Evolutionary conservation across 2,329 filamentous ascomycete genomes (phyloP).

Genomic region (Daldinia sp.): DNA sequence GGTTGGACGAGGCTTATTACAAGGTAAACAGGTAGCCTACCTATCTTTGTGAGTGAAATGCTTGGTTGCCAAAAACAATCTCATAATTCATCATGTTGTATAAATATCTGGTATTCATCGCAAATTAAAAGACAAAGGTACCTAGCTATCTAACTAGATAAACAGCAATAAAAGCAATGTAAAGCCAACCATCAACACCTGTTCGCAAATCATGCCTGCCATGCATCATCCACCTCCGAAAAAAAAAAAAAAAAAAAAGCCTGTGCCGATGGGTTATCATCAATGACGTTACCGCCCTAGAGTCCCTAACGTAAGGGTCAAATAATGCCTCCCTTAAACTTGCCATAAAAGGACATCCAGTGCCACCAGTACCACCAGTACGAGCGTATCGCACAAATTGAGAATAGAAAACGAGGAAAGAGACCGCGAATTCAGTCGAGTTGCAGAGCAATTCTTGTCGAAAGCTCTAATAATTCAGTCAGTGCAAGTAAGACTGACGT

Average conservation of each 20-base stretch:
- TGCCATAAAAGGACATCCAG: background rate
- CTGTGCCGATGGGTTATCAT: conserved; percentile 1
- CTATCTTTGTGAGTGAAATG: background rate
- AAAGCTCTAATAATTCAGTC: background rate
- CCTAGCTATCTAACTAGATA: too few species aligned
- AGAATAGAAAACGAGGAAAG: background rate
- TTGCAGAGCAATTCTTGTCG: background rate
- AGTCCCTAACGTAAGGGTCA: background rate
- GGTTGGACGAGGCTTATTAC: too few species aligned
- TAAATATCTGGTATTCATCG: background rate
- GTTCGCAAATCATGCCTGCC: background rate
- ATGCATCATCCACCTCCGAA: background rate
- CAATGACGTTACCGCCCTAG: background rate
- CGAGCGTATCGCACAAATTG: conserved; percentile 10
- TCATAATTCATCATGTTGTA: background rate
- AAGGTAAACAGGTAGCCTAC: too few species aligned
- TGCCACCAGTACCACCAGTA: background rate
- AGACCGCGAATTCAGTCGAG: background rate
- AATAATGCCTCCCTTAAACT: conserved; percentile 1
- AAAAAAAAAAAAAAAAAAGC: too few species aligned
- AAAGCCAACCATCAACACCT: background rate
- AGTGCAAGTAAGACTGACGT: background rate
- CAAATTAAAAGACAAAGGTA: background rate
- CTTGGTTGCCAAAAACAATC: background rate
- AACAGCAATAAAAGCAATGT: background rate